Evolutionary conservation across 1,139 yeast species (phyloP).

Genomic region (Candida pseudoviswanathii): DNA sequence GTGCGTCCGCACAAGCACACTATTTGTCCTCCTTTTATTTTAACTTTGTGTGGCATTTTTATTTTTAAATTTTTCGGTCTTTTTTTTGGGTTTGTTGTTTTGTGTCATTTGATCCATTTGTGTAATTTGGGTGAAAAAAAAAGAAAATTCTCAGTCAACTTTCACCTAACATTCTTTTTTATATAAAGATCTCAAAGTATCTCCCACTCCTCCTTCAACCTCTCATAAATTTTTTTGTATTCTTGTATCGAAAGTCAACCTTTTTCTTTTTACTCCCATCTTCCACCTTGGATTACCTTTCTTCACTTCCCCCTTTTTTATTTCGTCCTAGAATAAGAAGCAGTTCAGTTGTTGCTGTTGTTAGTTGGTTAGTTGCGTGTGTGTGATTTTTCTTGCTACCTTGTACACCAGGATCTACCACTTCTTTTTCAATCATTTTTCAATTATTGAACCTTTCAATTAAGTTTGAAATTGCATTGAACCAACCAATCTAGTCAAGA

Average conservation of each 20-base stretch:
- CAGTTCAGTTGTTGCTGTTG: background rate
- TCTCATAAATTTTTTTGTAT: background rate
- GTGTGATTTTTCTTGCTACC: background rate
- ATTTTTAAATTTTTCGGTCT: background rate
- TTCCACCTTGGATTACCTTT: background rate
- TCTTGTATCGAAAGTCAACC: background rate
- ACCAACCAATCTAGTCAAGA: no score
- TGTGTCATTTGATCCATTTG: conserved; percentile 1
- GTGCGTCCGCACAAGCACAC: background rate
- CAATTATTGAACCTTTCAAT: background rate
- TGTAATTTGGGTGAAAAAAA: background rate
- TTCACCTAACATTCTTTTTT: background rate
- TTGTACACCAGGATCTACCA: background rate
- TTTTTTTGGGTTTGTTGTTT: background rate
- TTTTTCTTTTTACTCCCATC: background rate
- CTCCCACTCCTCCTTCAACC: background rate
- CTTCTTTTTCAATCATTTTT: background rate
- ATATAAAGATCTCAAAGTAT: conserved; percentile 2
- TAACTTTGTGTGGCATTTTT: background rate
- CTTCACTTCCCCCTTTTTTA: background rate
- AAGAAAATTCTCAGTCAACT: background rate
- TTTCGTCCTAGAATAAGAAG: background rate
- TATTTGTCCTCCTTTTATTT: background rate
- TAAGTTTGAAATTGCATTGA: background rate
- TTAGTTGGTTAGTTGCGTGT: background rate